These are phyloP conservation scores for Sideroxylon spinosum DNA, from an alignment of 179 eudicot genomes.

Conservation along the genomic window DNA sequence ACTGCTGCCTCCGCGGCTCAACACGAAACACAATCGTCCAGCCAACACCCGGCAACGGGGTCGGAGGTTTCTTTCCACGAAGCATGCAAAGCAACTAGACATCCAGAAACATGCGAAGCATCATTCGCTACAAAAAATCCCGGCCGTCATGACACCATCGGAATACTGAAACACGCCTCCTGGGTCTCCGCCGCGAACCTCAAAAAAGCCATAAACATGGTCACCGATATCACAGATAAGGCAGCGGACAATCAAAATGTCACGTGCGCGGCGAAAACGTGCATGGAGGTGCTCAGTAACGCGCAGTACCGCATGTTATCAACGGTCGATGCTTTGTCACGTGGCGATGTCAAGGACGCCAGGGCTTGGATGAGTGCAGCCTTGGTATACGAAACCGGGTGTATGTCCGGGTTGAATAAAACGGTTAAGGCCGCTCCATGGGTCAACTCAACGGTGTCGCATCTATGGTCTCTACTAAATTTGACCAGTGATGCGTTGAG, in stretches of 20 bases:
- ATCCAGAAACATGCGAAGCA: slow-evolving; percentile 16
- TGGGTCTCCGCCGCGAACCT: slow-evolving; percentile 35
- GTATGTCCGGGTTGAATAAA: slow-evolving; percentile 61
- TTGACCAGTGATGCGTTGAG: slow-evolving; percentile 52
- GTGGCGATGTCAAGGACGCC: slow-evolving; percentile 47
- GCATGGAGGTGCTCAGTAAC: slow-evolving; percentile 41
- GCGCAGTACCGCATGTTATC: slow-evolving; percentile 38
- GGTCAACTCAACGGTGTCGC: slow-evolving; percentile 44
- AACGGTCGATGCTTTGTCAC: slow-evolving; percentile 27
- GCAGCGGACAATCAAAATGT: slow-evolving; percentile 47
- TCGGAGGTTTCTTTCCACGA: background rate
- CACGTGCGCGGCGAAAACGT: slow-evolving; percentile 43
- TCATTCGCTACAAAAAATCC: background rate
- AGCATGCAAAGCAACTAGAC: slow-evolving; percentile 20
- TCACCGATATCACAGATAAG: slow-evolving; percentile 29
- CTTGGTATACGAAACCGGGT: slow-evolving; percentile 57
- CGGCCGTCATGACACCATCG: background rate
- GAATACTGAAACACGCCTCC: slow-evolving; percentile 27
- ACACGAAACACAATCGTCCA: background rate
- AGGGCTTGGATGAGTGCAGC: slow-evolving; percentile 76
- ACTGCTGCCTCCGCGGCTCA: background rate
- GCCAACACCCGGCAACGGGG: background rate
- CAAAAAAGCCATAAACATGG: slow-evolving; percentile 30
- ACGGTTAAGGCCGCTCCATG: slow-evolving; percentile 43
- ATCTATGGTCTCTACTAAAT: slow-evolving; percentile 37